Conservation (phyloP, 768 basidiomycete species). For the Tephrocybe sp. region DNA sequence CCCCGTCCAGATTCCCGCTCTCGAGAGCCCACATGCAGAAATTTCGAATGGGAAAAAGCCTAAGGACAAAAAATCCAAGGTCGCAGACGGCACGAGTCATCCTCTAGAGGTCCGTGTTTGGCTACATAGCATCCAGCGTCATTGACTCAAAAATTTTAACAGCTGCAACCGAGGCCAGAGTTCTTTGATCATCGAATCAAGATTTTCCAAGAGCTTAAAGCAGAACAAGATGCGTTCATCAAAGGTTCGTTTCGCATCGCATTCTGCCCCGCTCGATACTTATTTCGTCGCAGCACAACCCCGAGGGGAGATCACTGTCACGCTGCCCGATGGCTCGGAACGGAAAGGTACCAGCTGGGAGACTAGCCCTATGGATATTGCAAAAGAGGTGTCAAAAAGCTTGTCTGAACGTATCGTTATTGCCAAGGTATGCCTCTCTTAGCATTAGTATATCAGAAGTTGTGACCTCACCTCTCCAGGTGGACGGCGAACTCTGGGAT, state of each 20-base stretch:
- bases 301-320: conserved; percentile 79
- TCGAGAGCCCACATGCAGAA: conserved; percentile 40
- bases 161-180: conserved; percentile 82
- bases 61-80: conserved; percentile 44
- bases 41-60: conserved; percentile 18
- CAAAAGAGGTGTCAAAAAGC: conserved; percentile 83
- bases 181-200: conserved; percentile 90
- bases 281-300: conserved; percentile 57
- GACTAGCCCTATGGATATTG: conserved; percentile 90
- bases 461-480: conserved; percentile 40
- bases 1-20: conserved; percentile 45
- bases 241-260: conserved; percentile 48
- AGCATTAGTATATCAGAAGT: neutral
- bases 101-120: conserved; percentile 61
- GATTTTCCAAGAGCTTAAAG: conserved; percentile 86
- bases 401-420: conserved; percentile 90
- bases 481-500: conserved; percentile 90
- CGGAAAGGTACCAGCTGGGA: conserved; percentile 90
- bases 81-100: conserved; percentile 39
- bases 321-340: conserved; percentile 83
- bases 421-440: conserved; percentile 64
- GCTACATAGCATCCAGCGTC: neutral
- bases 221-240: conserved; percentile 78
- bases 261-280: neutral
- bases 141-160: conserved; percentile 14